Evolutionary conservation across 371 early-diverging fungal genomes (phyloP).

Genomic region (Nematocida ausubeli): DNA sequence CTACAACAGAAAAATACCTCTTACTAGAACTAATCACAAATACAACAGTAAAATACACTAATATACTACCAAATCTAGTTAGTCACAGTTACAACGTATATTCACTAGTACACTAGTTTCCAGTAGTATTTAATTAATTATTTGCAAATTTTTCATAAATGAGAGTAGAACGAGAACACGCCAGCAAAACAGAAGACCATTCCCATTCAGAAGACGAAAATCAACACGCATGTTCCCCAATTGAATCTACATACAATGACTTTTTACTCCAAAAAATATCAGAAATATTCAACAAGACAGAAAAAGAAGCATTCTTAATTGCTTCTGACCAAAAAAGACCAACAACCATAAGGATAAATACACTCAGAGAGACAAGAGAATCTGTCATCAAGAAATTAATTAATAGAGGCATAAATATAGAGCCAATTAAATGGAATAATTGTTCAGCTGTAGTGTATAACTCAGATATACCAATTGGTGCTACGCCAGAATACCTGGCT

Average conservation of each 20-base stretch:
- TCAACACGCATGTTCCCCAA: too few relatives aligned
- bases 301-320: slow-evolving; percentile 77
- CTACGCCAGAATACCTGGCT: slow-evolving; percentile 98
- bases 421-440: slow-evolving; percentile 77
- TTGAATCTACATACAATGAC: slow-evolving; percentile 73
- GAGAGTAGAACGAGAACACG: too few relatives aligned
- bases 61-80: too few relatives aligned
- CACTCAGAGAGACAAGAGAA: slow-evolving; percentile 82
- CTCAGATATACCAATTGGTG: slow-evolving; percentile 69
- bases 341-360: slow-evolving; percentile 90
- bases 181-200: too few relatives aligned
- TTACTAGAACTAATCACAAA: too few relatives aligned
- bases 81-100: too few relatives aligned
- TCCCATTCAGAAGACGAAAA: too few relatives aligned
- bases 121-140: too few relatives aligned
- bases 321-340: slow-evolving; percentile 94
- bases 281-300: slow-evolving; percentile 70
- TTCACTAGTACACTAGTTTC: too few relatives aligned
- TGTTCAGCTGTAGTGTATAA: slow-evolving; percentile 64
- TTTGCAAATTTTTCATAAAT: too few relatives aligned
- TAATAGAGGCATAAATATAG: slow-evolving; percentile 90
- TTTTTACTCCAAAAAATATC: slow-evolving; percentile 77
- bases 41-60: too few relatives aligned
- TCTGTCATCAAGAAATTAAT: slow-evolving; percentile 86
- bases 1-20: too few relatives aligned